phyloP scores from a whole-genome alignment of 805 yeast genomes.

The Kazachstania kunashirensis region DNA sequence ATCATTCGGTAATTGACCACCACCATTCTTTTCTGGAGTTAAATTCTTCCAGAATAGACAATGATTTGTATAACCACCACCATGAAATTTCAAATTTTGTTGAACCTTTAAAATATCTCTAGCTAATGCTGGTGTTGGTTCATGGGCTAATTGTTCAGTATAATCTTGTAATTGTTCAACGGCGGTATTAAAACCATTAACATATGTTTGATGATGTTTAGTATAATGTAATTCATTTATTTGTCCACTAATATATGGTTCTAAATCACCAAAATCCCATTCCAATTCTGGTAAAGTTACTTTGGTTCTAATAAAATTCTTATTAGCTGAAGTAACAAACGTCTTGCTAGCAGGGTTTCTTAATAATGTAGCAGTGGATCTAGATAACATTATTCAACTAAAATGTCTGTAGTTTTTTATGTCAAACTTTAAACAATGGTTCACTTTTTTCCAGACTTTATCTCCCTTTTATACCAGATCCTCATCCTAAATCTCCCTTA shows the following conservation, averaged over 20 bases:
- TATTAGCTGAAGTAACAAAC: neutral
- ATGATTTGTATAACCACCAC: slow-evolving; percentile 88
- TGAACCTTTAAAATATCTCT: slow-evolving; percentile 43
- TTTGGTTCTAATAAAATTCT: slow-evolving; percentile 39
- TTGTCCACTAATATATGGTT: slow-evolving; percentile 77
- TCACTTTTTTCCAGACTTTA: no score
- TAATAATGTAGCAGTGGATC: slow-evolving; percentile 2
- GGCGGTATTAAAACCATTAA: slow-evolving; percentile 73
- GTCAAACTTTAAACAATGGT: no score
- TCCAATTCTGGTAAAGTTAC: slow-evolving; percentile 72
- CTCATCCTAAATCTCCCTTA: no score
- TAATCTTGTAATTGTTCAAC: slow-evolving; percentile 66
- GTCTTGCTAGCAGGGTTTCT: neutral
- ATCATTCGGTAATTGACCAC: slow-evolving; percentile 48
- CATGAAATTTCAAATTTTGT: slow-evolving; percentile 77
- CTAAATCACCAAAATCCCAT: slow-evolving; percentile 77
- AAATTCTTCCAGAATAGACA: slow-evolving; percentile 79
- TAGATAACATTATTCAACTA: slow-evolving; percentile 5
- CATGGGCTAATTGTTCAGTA: slow-evolving; percentile 44
- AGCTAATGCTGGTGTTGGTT: slow-evolving; percentile 33
- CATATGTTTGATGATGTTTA: slow-evolving; percentile 90
- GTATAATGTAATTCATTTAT: slow-evolving; percentile 81
- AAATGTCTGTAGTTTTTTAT: neutral
- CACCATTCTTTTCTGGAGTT: slow-evolving; percentile 65
- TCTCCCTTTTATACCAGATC: no score